Evolutionary conservation across 306 rosid species (phyloP).

Genomic region (Prosopis cineraria): DNA sequence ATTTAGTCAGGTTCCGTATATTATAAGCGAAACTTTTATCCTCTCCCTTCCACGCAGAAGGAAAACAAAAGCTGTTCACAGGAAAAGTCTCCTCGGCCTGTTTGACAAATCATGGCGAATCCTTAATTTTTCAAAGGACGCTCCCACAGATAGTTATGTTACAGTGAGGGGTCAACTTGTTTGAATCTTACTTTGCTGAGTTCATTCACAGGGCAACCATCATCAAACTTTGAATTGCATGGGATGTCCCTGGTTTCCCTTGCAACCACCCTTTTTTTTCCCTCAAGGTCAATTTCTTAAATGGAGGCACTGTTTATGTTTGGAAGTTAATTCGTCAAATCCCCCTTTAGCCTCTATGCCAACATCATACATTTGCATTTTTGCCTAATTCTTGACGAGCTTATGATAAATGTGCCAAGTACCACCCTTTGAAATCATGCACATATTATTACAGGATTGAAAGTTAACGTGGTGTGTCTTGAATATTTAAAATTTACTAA

Average conservation of each 20-base stretch:
- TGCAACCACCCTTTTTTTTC: background rate
- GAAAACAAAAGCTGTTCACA: background rate
- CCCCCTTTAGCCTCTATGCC: background rate
- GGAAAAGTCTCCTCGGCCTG: constrained; percentile 6
- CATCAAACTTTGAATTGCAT: background rate
- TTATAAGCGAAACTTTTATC: background rate
- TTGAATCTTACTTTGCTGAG: constrained; percentile 9
- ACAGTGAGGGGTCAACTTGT: constrained; percentile 25
- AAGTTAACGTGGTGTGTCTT: background rate
- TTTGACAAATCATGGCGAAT: background rate
- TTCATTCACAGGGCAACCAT: background rate
- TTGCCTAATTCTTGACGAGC: background rate
- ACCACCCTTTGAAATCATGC: background rate
- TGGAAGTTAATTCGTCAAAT: constrained; percentile 9
- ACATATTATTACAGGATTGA: background rate
- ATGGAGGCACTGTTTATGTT: background rate
- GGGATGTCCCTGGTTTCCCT: background rate
- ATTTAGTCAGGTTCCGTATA: background rate
- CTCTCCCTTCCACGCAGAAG: background rate
- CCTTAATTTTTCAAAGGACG: background rate
- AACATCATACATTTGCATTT: background rate
- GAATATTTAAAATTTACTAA: background rate
- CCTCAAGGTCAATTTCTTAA: background rate
- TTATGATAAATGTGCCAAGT: background rate
- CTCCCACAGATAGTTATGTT: background rate